These are phyloP conservation scores for Macrotyloma uniflorum DNA, from an alignment of 306 rosid species.

Conservation along the genomic window DNA sequence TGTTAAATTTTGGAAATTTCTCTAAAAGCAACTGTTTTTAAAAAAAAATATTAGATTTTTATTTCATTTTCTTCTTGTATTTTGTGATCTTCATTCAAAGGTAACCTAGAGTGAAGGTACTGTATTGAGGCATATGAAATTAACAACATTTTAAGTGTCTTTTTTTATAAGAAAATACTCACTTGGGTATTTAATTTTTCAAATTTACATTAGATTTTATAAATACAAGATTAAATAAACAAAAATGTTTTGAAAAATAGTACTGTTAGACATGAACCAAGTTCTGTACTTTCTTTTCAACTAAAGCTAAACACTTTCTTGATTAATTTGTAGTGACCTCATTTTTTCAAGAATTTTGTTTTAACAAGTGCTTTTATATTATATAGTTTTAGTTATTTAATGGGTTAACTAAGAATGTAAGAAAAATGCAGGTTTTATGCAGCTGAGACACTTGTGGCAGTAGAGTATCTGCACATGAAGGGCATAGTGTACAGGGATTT, in stretches of 20 bases:
- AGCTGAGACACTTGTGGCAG: background rate
- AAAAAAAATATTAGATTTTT: too few species aligned
- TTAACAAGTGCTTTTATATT: background rate
- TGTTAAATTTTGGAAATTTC: too few species aligned
- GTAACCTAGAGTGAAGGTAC: too few species aligned
- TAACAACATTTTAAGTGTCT: too few species aligned
- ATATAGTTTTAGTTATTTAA: background rate
- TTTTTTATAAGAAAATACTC: too few species aligned
- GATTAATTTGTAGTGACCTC: background rate
- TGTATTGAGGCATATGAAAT: too few species aligned
- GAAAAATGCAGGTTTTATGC: background rate
- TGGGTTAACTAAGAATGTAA: background rate
- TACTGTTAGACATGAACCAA: background rate
- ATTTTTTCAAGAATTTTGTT: background rate
- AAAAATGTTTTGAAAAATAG: background rate
- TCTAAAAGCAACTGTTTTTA: too few species aligned
- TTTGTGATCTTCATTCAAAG: too few species aligned
- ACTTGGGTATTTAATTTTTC: too few species aligned
- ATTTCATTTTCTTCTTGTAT: too few species aligned
- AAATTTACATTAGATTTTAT: too few species aligned
- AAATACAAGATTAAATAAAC: too few species aligned
- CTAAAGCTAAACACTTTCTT: background rate
- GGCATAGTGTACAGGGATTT: background rate
- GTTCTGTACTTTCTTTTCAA: background rate
- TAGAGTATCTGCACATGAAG: constrained; percentile 2